Evolutionary conservation across 2,329 filamentous ascomycete species (phyloP).

Genomic region (Allantophomopsis cytisporea): DNA sequence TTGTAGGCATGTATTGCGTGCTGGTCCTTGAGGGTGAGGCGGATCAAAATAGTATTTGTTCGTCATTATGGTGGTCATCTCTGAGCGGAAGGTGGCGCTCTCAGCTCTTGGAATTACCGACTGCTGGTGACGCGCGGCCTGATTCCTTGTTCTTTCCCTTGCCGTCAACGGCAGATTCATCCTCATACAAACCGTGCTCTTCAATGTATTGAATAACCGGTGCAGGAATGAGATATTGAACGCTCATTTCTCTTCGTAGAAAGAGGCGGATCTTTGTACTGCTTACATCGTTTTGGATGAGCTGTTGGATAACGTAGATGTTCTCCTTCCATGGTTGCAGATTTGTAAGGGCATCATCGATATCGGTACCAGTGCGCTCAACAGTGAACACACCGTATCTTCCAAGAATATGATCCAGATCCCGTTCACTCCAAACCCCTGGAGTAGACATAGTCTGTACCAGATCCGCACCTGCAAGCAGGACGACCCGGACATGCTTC

Average conservation of each 20-base stretch:
- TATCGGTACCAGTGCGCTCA: slow-evolving; percentile 72
- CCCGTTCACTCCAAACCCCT: slow-evolving; percentile 64
- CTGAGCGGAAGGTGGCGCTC: too few relatives aligned
- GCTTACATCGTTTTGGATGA: slow-evolving; percentile 77
- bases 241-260: slow-evolving; percentile 66
- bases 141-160: slow-evolving; percentile 11
- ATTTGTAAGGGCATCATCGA: slow-evolving; percentile 69
- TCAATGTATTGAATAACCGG: slow-evolving; percentile 65
- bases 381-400: slow-evolving; percentile 72
- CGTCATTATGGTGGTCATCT: too few relatives aligned
- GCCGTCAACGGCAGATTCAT: slow-evolving; percentile 18
- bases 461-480: slow-evolving; percentile 69
- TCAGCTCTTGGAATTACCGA: slow-evolving; percentile 4
- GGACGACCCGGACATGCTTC: slow-evolving; percentile 54
- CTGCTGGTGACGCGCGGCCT: slow-evolving; percentile 4
- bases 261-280: slow-evolving; percentile 75
- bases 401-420: slow-evolving; percentile 75
- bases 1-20: too few relatives aligned
- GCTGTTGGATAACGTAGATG: slow-evolving; percentile 69
- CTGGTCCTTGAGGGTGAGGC: too few relatives aligned
- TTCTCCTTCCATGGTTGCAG: slow-evolving; percentile 72
- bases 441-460: slow-evolving; percentile 55
- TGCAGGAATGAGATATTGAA: slow-evolving; percentile 62
- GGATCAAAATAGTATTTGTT: too few relatives aligned
- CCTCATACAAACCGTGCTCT: slow-evolving; percentile 49